Evolutionary conservation across 1,284 basidiomycete genomes (phyloP).

Genomic region (Cutaneotrichosporon sp.): DNA sequence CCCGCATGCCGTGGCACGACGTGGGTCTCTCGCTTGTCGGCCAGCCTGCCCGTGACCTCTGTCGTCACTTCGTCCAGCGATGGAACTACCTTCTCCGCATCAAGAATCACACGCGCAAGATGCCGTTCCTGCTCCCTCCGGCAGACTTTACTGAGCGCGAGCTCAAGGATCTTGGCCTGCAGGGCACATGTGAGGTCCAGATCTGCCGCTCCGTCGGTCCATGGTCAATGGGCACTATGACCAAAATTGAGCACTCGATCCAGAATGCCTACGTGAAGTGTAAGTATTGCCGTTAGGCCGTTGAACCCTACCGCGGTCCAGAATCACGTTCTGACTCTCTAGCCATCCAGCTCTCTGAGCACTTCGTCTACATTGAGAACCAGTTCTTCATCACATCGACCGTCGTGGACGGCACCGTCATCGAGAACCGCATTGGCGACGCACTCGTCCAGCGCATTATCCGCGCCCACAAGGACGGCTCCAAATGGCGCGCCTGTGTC

Average conservation of each 20-base stretch:
- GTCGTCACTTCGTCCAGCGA: slow-evolving; percentile 90
- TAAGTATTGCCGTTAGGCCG: too few species aligned
- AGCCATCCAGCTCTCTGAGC: slow-evolving; percentile 90
- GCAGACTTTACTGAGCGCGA: slow-evolving; percentile 85
- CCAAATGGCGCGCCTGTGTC: slow-evolving; percentile 87
- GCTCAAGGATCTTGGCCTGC: slow-evolving; percentile 72
- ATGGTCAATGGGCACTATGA: slow-evolving; percentile 90
- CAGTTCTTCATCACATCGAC: slow-evolving; percentile 99
- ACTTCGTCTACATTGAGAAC: slow-evolving; percentile 66
- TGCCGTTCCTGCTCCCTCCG: slow-evolving; percentile 93
- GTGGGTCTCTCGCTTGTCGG: slow-evolving; percentile 92
- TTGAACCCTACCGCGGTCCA: too few species aligned
- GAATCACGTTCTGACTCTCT: too few species aligned
- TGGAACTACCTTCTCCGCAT: slow-evolving; percentile 90
- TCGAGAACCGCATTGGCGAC: slow-evolving; percentile 93
- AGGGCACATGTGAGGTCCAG: slow-evolving; percentile 95
- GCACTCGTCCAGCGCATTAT: slow-evolving; percentile 89
- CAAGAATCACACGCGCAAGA: slow-evolving; percentile 85
- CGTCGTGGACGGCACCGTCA: slow-evolving; percentile 71
- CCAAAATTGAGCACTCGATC: slow-evolving; percentile 83
- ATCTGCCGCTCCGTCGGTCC: slow-evolving; percentile 92
- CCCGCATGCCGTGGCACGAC: slow-evolving; percentile 99
- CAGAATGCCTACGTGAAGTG: slow-evolving; percentile 92
- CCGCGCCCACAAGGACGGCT: slow-evolving; percentile 74
- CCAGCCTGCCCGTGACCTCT: slow-evolving; percentile 90